Base-by-base conservation (phyloP, 352 stramenopile species). In the Phytophthora vignae region DNA sequence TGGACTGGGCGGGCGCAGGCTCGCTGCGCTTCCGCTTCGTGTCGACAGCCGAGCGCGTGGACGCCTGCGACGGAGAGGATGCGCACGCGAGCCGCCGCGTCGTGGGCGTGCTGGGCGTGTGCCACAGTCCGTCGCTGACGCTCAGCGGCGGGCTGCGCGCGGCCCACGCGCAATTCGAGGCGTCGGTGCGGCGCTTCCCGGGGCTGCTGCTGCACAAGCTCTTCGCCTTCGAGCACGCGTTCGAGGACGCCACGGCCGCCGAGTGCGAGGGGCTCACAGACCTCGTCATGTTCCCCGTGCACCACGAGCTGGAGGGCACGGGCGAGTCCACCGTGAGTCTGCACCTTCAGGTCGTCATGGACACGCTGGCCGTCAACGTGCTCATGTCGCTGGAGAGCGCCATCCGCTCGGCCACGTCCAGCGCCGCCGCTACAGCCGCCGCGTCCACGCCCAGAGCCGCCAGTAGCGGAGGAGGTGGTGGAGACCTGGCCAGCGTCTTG, bases 181-280 rank as follows among this genome's bases (percentile, higher is more conserved):
- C 84, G 52, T 89, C 84, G 21, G 81, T 92, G 57, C 71, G 74
- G 40, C 85, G 84, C 15, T 93, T 95, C 48, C 83, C 82, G 0
- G 82, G 78, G n/a, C 78, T 91, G 14, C 72, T 96, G 38, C 69
- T 95, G 54, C 84, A 92, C 19, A 92, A 93, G 55, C 90, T 90
- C 62, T 95, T 95, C 74, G 88, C 86, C 22, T 96, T 96, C 58
- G 88, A 96, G 64, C 86, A 93, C 66, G 69, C 76, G 19, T 95
- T 96, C 50, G 88, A 95, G 33, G 72, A 83, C 31, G 71, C 61
- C 4, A 87, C 79, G 1, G 70, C 88, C 8, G 76, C 82, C 17
- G 83, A 95, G 65, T 90, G 85, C 60, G 79, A 83, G 22, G 66
- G 72, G 22, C 73, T 95, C 8, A 67, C 50, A 12, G 77, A 95